Evolutionary conservation across 495 filamentous ascomycete genomes (phyloP).

Genomic region (Copromyces sp.): DNA sequence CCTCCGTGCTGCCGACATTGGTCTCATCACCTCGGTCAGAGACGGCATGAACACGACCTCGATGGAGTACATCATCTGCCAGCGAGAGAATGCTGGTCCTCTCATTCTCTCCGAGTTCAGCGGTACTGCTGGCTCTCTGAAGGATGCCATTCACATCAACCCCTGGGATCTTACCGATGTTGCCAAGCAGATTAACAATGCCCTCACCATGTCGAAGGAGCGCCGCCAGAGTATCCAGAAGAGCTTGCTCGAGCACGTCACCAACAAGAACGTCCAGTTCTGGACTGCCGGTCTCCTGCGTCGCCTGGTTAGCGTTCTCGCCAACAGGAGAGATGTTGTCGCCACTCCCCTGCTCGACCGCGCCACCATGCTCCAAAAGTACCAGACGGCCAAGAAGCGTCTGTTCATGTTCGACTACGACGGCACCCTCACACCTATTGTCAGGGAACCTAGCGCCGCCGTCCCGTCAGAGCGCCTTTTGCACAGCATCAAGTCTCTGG

Average conservation of each 20-base stretch:
- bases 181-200: conserved; percentile 66
- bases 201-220: conserved; percentile 58
- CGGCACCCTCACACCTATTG: conserved; percentile 93
- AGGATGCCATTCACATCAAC: conserved; percentile 84
- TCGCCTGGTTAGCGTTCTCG: conserved; percentile 65
- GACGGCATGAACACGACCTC: conserved; percentile 97
- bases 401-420: conserved; percentile 99
- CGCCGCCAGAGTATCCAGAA: conserved; percentile 47
- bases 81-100: conserved; percentile 71
- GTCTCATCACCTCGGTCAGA: conserved; percentile 81
- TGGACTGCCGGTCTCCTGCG: conserved; percentile 73
- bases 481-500: conserved; percentile 64
- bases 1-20: conserved; percentile 75
- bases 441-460: conserved; percentile 76
- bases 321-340: conserved; percentile 60
- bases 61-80: conserved; percentile 85
- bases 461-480: conserved; percentile 77
- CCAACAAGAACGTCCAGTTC: conserved; percentile 66
- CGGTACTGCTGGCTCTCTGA: conserved; percentile 77
- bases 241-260: conserved; percentile 72
- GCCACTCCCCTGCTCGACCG: conserved; percentile 75
- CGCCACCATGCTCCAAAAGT: conserved; percentile 55
- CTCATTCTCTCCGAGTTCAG: conserved; percentile 94
- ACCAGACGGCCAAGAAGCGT: conserved; percentile 58
- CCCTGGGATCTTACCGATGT: conserved; percentile 82